Conservation (phyloP, 192 early-diverging fungal species). For the Coemansia sp. region DNA sequence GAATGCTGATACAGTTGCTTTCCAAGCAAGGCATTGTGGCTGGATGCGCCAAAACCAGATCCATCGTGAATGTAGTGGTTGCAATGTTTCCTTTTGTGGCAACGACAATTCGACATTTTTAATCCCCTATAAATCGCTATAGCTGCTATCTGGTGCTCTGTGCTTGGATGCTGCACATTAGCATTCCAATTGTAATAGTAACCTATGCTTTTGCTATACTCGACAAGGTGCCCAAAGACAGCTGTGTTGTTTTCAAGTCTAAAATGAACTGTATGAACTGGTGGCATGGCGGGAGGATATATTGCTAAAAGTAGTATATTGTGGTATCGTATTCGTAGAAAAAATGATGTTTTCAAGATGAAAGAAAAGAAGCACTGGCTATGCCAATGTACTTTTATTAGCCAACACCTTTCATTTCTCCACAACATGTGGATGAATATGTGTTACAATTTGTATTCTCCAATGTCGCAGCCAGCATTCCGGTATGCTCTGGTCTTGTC, state of each 20-base stretch:
- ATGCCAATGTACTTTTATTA: too few species aligned
- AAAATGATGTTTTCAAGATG: too few species aligned
- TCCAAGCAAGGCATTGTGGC: not conserved
- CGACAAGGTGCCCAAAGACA: not conserved
- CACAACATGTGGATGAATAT: too few species aligned
- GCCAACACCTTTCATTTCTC: too few species aligned
- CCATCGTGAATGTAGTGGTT: constrained; percentile 8
- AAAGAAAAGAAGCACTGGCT: too few species aligned
- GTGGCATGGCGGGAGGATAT: constrained; percentile 20
- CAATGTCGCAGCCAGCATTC: constrained; percentile 5
- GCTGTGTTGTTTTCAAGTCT: not conserved
- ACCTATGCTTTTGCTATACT: not conserved
- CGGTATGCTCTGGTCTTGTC: constrained; percentile 58
- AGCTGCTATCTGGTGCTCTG: not conserved
- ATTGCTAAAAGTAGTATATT: too few species aligned
- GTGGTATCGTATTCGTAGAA: too few species aligned
- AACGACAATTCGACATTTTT: not conserved
- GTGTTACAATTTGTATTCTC: not conserved
- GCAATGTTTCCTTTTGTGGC: constrained; percentile 9
- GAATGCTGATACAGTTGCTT: not conserved
- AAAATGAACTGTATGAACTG: constrained; percentile 13
- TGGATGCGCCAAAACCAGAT: not conserved
- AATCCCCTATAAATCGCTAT: not conserved
- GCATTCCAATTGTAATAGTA: not conserved
- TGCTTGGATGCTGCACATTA: not conserved